Percentiles rank a stretch among this genome's conserved stretches.
These are phyloP conservation scores for Nakazawaea wyomingensis DNA, from an alignment of 805 yeast genomes.

Conservation along the genomic window DNA sequence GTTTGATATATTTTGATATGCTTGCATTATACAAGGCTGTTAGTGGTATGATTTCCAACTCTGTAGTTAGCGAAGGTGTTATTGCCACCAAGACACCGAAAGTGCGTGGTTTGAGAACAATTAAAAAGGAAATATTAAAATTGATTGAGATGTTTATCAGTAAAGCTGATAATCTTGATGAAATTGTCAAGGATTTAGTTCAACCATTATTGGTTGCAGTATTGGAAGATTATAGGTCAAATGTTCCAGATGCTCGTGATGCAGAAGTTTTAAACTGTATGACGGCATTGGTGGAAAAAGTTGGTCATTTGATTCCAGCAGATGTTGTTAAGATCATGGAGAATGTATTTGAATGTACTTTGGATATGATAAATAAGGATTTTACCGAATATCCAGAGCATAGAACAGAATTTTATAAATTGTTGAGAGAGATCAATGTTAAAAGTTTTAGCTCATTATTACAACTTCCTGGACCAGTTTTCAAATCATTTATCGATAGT, in stretches of 20 bases:
- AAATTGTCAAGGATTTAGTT: slow-evolving; percentile 75
- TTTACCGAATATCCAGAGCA: slow-evolving; percentile 97
- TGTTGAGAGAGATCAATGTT: slow-evolving; percentile 79
- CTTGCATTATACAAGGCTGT: slow-evolving; percentile 85
- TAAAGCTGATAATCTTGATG: slow-evolving; percentile 81
- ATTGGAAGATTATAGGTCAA: slow-evolving; percentile 79
- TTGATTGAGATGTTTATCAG: slow-evolving; percentile 84
- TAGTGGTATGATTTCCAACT: slow-evolving; percentile 74
- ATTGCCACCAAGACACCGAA: slow-evolving; percentile 93
- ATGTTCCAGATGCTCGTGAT: slow-evolving; percentile 95
- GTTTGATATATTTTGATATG: slow-evolving; percentile 83
- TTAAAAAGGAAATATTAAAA: slow-evolving; percentile 88
- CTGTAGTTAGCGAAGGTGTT: slow-evolving; percentile 74
- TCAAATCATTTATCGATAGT: slow-evolving; percentile 86
- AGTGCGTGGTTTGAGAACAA: slow-evolving; percentile 92
- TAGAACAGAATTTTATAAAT: slow-evolving; percentile 90
- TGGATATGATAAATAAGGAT: slow-evolving; percentile 92
- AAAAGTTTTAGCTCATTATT: slow-evolving; percentile 82
- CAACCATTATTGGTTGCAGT: slow-evolving; percentile 81
- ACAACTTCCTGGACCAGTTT: slow-evolving; percentile 86
- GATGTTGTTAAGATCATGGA: slow-evolving; percentile 85
- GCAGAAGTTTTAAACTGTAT: slow-evolving; percentile 96
- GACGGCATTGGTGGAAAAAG: slow-evolving; percentile 82
- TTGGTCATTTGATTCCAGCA: slow-evolving; percentile 83
- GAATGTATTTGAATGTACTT: slow-evolving; percentile 89